Percentiles rank a stretch among this genome's conserved stretches.
These are phyloP conservation scores for Achlya hypogyna DNA, from an alignment of 352 stramenopile species.

Conservation along the genomic window DNA sequence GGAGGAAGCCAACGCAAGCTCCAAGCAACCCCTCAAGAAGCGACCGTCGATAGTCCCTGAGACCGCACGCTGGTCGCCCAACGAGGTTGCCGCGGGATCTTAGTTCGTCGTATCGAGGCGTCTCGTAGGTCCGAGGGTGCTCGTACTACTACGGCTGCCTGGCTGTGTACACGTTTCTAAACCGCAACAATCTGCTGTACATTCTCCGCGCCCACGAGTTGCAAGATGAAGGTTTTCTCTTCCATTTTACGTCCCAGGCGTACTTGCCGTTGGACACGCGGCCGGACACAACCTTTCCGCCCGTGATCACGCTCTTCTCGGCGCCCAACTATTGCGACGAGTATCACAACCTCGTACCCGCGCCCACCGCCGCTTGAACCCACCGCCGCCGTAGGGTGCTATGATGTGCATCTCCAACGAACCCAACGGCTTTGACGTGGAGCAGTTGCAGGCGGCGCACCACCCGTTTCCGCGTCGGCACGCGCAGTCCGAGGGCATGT, in stretches of 20 bases:
- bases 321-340: conserved; percentile 94
- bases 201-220: conserved; percentile 79
- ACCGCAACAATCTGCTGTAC: conserved; percentile 47
- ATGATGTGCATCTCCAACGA: neutral
- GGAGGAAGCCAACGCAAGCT: neutral
- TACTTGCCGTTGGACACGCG: conserved; percentile 40
- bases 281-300: conserved; percentile 37
- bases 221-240: conserved; percentile 54
- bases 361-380: neutral
- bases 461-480: conserved; percentile 48
- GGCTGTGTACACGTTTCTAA: conserved; percentile 63
- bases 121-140: conserved; percentile 50
- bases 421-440: conserved; percentile 42
- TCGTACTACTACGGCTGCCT: conserved; percentile 84
- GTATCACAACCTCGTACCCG: conserved; percentile 51
- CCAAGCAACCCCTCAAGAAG: neutral
- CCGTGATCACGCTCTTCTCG: conserved; percentile 92
- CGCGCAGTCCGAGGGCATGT: conserved; percentile 55
- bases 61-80: conserved; percentile 34
- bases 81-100: conserved; percentile 18
- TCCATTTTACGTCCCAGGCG: conserved; percentile 43
- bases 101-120: too few relatives aligned
- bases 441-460: conserved; percentile 35
- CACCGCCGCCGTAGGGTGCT: neutral
- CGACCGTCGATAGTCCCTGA: conserved; percentile 16